Conservation (phyloP, 148 eudicot species). For the Rhododendron vialii region DNA sequence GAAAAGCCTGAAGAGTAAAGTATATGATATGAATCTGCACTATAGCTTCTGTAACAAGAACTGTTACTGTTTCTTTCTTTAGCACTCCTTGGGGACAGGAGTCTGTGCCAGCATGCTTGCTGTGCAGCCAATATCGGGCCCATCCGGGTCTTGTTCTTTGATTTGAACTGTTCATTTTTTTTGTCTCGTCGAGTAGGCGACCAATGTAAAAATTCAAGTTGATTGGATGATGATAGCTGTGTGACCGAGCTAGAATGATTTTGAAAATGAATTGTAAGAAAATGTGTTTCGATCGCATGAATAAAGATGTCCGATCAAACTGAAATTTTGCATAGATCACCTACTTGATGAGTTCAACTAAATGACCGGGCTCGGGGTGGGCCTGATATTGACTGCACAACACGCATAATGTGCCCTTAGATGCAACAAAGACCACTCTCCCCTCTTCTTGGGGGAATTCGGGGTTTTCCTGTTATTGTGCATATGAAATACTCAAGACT, state of each 20-base stretch:
- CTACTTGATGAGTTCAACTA: too few relatives aligned
- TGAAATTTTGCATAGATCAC: not conserved
- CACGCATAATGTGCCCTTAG: too few relatives aligned
- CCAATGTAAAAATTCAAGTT: not conserved
- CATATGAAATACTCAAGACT: not conserved
- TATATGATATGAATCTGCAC: not conserved
- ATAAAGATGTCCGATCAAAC: not conserved
- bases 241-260: not conserved
- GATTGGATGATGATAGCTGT: not conserved
- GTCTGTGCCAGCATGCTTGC: not conserved
- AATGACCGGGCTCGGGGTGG: too few relatives aligned
- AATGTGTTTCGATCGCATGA: not conserved
- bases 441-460: not conserved
- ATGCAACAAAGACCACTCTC: not conserved
- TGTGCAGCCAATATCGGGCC: not conserved
- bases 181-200: not conserved
- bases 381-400: too few relatives aligned
- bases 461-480: not conserved
- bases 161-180: not conserved
- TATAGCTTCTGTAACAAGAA: not conserved
- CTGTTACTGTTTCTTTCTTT: not conserved
- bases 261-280: not conserved
- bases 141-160: not conserved
- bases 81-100: too few relatives aligned
- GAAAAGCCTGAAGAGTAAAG: constrained; percentile 32